Base-by-base conservation (phyloP, 768 basidiomycete species). In the Chalciporus sphaerocephalus region DNA sequence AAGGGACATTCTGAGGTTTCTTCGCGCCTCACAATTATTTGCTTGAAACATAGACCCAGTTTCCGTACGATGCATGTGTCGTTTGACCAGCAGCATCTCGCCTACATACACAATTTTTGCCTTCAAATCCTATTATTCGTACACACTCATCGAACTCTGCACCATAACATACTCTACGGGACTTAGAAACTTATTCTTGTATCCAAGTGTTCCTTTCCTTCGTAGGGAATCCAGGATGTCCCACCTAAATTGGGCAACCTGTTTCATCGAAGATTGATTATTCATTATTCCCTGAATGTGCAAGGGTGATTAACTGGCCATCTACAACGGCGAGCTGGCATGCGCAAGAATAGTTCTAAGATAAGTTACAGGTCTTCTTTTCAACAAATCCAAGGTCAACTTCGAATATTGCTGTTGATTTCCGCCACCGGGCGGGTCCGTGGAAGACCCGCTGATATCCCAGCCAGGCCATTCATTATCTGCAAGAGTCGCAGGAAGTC, bases 31-130 rank as follows among this genome's bases (percentile, higher is more conserved):
- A 42, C 50, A 46, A 38, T 28, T 46, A 47, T 33, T 32, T 42
- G 40, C 12, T 38, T 44, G 24, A 52, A 40, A 48, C 59, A 56
- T 39, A 40, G 37, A 36, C 53, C 2, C 30, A n/a, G 30, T 4
- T 32, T 15, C 30, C 30, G n/a, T n/a, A n/a, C n/a, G n/a, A n/a
- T n/a, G n/a, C n/a, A n/a, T n/a, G n/a, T n/a, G n/a, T n/a, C n/a
- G n/a, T 20, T 24, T 36, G 13, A 22, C 33, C 27, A 40, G 40
- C 42, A 32, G 21, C 40, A 24, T n/a, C n/a, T 32, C n/a, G 9
- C 30, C n/a, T 32, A 32, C 11, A 28, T 5, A 4, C 24, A 2
- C 11, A 2, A 8, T 11, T 11, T 28, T 28, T 13, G 5, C 28
- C 11, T 5, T 28, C 13, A 13, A 28, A 28, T 5, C n/a, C 10